phyloP scores from a whole-genome alignment of 169 alveolate species.

The Cyclospora cayetanensis region DNA sequence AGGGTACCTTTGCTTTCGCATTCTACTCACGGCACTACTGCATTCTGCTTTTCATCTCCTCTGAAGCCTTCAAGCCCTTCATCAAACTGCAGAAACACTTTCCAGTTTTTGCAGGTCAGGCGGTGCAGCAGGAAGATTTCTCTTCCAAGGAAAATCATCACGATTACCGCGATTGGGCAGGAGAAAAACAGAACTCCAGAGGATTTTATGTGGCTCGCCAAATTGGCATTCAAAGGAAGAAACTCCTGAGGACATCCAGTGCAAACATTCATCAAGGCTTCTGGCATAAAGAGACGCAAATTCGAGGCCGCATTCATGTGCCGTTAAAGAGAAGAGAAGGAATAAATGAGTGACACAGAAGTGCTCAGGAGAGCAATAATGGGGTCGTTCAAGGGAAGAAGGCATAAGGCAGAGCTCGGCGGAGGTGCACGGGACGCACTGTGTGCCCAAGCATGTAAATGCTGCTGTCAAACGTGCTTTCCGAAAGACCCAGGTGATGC shows the following conservation, averaged over 20 bases:
- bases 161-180: background rate
- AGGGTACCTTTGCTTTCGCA: too few species aligned
- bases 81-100: background rate
- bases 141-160: background rate
- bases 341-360: background rate
- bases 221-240: background rate
- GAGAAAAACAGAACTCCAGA: background rate
- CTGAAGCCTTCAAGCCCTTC: background rate
- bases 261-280: too few species aligned
- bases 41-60: background rate
- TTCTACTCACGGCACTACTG: too few species aligned
- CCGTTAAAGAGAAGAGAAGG: too few species aligned
- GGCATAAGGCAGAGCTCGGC: background rate
- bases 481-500: constrained; percentile 53
- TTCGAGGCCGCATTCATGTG: too few species aligned
- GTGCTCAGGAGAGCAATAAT: background rate
- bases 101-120: background rate
- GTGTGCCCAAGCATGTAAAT: constrained; percentile 76
- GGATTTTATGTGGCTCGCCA: background rate
- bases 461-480: constrained; percentile 70
- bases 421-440: background rate
- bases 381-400: background rate
- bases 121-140: background rate
- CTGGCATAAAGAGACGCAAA: too few species aligned
- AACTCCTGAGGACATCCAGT: too few species aligned